Evolutionary conservation across 768 basidiomycete genomes (phyloP).

Genomic region (Collybia nuda): DNA sequence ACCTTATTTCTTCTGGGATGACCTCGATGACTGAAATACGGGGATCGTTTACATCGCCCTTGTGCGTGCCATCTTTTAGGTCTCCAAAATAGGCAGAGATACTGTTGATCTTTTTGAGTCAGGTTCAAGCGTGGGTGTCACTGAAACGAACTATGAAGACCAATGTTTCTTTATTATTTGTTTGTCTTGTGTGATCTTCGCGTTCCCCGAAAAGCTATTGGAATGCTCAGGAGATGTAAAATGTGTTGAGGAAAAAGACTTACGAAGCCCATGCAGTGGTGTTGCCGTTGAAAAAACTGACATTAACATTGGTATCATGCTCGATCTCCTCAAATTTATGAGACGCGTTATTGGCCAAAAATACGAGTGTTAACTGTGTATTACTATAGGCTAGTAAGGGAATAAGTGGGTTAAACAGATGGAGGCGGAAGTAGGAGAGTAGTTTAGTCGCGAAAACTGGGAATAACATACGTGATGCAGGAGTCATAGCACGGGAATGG

Average conservation of each 20-base stretch:
- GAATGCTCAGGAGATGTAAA: background rate
- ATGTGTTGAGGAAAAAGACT: constrained; percentile 10
- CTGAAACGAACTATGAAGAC: constrained; percentile 44
- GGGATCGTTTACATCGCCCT: constrained; percentile 78
- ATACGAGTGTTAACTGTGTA: constrained; percentile 56
- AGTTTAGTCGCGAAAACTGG: background rate
- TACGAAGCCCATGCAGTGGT: constrained; percentile 77
- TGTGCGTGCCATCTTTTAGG: constrained; percentile 80
- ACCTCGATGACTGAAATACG: constrained; percentile 80
- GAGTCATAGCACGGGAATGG: constrained; percentile 82
- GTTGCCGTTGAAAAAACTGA: constrained; percentile 69
- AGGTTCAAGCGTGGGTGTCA: background rate
- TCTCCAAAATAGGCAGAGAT: constrained; percentile 83
- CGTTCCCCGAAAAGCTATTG: constrained; percentile 69
- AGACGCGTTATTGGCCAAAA: constrained; percentile 73
- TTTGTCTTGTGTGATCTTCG: constrained; percentile 61
- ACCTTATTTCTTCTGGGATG: constrained; percentile 76
- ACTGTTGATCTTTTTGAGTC: constrained; percentile 28
- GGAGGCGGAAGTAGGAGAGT: background rate
- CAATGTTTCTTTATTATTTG: constrained; percentile 66
- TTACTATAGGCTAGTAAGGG: constrained; percentile 39
- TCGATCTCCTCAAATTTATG: constrained; percentile 77
- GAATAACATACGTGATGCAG: constrained; percentile 52
- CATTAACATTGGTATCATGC: constrained; percentile 76
- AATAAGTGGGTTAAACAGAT: background rate